Base-by-base conservation (phyloP, 495 filamentous ascomycete species). In the Letharia lupina region DNA sequence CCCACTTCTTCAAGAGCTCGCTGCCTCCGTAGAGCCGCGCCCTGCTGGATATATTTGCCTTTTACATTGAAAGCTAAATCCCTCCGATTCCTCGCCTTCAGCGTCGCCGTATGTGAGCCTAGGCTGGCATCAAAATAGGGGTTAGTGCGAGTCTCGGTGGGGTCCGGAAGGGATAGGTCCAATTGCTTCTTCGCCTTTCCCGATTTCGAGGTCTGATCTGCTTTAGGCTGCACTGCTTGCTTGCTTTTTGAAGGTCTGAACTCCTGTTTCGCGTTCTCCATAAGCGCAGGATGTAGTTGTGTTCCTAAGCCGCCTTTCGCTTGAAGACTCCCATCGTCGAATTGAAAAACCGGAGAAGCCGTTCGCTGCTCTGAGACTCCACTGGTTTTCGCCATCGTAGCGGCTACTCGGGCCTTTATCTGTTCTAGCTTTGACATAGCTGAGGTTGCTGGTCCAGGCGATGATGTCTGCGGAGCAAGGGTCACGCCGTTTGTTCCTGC, bases 41-140 rank as follows among this genome's bases (percentile, higher is more conserved):
- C 95, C 74, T 97, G 93, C 67, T 89, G 86, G 62, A 97, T 95
- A 71, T 95, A 98, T 82, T 97, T 97, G 61, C 94, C 94, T 74
- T 96, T 96, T 71, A 93, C 87, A 76, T 97, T 96, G 81, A 98
- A 98, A 15, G 91, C 75, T 28, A 98, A 83, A 69, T 91, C 85
- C 54, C 89, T 85, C 3, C 89, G 79, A 62, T 88, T 79, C 47
- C 91, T 83, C 33, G 81, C 81, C 70, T 81, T 89, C 37, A 82
- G 82, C 11, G 84, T 78, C 4, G 85, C 84, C 28, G 82, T 81
- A 69, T 88, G 85, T 5, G 82, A 82, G 42, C 84, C 84, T 8
- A 91, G 74, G 71, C 77, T 89, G 4, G 88, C 80, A 71, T 97
- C 94, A 66, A 88, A 95, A 71, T 96, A 96, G 4, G 91, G 93